phyloP scores from a whole-genome alignment of 345 rosid genomes.

The Angophora floribunda region DNA sequence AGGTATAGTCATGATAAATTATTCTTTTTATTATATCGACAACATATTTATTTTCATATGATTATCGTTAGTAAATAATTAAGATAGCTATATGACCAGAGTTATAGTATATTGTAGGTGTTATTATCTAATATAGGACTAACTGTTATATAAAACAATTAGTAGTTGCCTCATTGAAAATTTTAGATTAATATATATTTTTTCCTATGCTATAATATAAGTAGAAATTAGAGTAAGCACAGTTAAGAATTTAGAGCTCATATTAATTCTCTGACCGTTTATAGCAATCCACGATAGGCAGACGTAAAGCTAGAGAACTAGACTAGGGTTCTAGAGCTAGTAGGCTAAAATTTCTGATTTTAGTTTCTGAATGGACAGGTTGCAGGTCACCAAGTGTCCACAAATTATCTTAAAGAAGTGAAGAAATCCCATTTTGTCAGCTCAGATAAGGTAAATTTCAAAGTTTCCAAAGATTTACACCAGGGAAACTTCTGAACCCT shows the following conservation, averaged over 20 bases:
- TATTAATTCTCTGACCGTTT: background rate
- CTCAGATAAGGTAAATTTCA: conserved; percentile 70
- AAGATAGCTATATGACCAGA: background rate
- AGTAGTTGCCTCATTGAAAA: background rate
- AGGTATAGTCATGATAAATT: background rate
- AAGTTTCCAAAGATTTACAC: background rate
- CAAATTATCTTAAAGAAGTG: conserved; percentile 63
- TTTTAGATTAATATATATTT: background rate
- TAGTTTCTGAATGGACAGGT: conserved; percentile 34
- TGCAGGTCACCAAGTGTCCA: conserved; percentile 62
- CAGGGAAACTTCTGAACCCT: background rate
- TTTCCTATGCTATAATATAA: background rate
- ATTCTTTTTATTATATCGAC: background rate
- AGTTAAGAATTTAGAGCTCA: background rate
- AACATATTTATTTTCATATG: too few relatives aligned
- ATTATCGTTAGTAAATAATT: rapidly evolving
- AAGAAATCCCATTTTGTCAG: conserved; percentile 77
- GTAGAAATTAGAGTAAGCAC: background rate
- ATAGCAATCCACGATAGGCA: background rate
- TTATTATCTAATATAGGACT: background rate
- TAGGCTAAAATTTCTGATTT: background rate
- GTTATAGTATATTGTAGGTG: background rate
- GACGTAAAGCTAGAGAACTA: background rate
- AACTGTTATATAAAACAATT: background rate
- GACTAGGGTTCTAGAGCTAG: background rate